Conservation (phyloP, 1,139 yeast species). For the Suhomyces yuchorum region DNA sequence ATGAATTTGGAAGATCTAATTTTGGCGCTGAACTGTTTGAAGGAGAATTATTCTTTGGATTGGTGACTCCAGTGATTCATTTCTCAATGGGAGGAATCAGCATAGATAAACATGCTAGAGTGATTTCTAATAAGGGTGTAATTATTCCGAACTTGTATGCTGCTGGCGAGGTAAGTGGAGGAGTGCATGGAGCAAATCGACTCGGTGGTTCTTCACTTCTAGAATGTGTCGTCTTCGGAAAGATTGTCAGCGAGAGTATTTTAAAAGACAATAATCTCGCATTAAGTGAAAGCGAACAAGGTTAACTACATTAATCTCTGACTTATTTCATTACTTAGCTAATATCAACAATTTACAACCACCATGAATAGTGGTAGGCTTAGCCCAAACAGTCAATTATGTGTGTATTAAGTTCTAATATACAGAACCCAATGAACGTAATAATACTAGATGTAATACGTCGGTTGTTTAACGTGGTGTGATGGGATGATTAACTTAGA, state of each 20-base stretch:
- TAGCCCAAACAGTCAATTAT: constrained; percentile 9
- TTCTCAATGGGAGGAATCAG: constrained; percentile 46
- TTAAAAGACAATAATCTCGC: background rate
- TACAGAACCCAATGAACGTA: constrained; percentile 15
- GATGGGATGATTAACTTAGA: constrained; percentile 52
- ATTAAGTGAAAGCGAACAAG: constrained; percentile 4
- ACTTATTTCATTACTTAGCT: background rate
- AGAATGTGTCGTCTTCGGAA: constrained; percentile 45
- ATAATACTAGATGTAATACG: constrained; percentile 14
- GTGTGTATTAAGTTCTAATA: constrained; percentile 16
- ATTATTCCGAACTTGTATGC: constrained; percentile 33
- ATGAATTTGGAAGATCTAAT: constrained; percentile 23
- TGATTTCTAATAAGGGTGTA: constrained; percentile 21
- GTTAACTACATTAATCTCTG: background rate
- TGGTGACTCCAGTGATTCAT: constrained; percentile 42
- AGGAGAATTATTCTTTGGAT: constrained; percentile 30
- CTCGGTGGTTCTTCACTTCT: constrained; percentile 42
- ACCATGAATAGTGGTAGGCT: constrained; percentile 4
- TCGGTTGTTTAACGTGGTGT: constrained; percentile 12
- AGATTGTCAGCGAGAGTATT: constrained; percentile 21
- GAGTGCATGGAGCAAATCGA: constrained; percentile 42
- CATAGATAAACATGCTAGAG: constrained; percentile 31
- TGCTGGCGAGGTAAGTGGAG: constrained; percentile 44
- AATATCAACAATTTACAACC: background rate
- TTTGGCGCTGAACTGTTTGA: constrained; percentile 20